Conservation (phyloP, 1,284 basidiomycete species). For the Tilletia indica region DNA sequence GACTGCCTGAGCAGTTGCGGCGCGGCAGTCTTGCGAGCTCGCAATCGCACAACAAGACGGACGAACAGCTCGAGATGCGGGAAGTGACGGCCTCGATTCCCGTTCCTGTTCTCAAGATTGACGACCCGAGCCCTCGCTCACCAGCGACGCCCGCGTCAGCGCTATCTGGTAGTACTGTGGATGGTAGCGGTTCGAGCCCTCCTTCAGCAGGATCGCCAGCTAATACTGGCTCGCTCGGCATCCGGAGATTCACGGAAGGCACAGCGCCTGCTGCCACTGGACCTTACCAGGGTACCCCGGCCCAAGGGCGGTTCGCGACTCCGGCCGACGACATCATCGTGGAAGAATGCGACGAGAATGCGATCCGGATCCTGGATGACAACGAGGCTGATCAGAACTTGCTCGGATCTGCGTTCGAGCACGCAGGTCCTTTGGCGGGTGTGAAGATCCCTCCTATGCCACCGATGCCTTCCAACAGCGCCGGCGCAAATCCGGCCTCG, state of each 20-base stretch:
- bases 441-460: slow-evolving; percentile 1
- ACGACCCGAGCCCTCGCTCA: slow-evolving; percentile 7
- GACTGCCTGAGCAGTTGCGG: background rate
- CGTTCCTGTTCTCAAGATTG: slow-evolving; percentile 21
- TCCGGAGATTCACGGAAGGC: slow-evolving; percentile 28
- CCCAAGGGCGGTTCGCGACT: slow-evolving; percentile 26
- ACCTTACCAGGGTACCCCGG: background rate
- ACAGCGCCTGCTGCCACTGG: slow-evolving; percentile 19
- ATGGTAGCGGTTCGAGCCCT: background rate
- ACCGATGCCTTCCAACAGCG: slow-evolving; percentile 21
- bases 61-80: slow-evolving; percentile 38
- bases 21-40: slow-evolving; percentile 10
- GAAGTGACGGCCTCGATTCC: slow-evolving; percentile 27
- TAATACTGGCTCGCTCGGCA: slow-evolving; percentile 25
- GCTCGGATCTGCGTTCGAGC: slow-evolving; percentile 8
- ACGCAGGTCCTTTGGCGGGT: background rate
- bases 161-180: background rate
- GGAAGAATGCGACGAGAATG: slow-evolving; percentile 25
- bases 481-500: slow-evolving; percentile 21
- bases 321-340: slow-evolving; percentile 33
- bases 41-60: slow-evolving; percentile 17
- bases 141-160: background rate
- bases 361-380: slow-evolving; percentile 8
- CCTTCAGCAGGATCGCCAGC: background rate
- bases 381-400: background rate